Base-by-base conservation (phyloP, 2,329 filamentous ascomycete species). In the Diaporthe australafricana region DNA sequence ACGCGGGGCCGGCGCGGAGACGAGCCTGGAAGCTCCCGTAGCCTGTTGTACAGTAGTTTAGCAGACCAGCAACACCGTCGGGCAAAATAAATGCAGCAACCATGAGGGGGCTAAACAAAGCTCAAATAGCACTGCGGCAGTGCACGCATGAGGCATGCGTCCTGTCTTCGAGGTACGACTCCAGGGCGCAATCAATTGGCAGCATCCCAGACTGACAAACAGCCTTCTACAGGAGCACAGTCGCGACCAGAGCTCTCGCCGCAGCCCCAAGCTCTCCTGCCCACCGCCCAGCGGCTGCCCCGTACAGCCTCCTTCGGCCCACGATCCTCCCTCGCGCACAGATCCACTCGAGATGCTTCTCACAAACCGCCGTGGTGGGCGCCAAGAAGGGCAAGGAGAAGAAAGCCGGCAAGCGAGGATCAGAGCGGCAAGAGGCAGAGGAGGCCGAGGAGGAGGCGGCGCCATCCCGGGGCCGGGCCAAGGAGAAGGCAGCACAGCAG, bases 301-400 rank as follows among this genome's bases (percentile, higher is more conserved):
- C 17, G 14, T 55, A 57, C 32, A 16, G 11, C 65, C 40, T 52
- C 27, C 17, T 47, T 27, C 57, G n/a, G 27, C 32, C 66, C 47
- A 45, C 47, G 22, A 14, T 22, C 66, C 30, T 16, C 7, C 48
- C 38, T 1, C 20, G 16, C 48, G 4, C 67, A 1, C 47, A 52
- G 5, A 16, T 11, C 25, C 32, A 22, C 65, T 47, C 48, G 8
- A 55, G 71, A 27, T 32, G 50, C 40, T 74, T 74, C 68, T 73
- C 71, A 12, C 70, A 71, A n/a, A 65, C 71, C 22, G 32, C 73
- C 40, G 30, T 57, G 35, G 30, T 68, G 30, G 32, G n/a, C 40
- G 30, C 47, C 45, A 74, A 74, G 68, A 73, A 71, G 52, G 50
- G 63, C 45, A 73, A 73, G 25, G 72, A 48, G 1, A 71, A 53